Evolutionary conservation across 441 rosid genomes (phyloP).

Genomic region (Sinapis alba): DNA sequence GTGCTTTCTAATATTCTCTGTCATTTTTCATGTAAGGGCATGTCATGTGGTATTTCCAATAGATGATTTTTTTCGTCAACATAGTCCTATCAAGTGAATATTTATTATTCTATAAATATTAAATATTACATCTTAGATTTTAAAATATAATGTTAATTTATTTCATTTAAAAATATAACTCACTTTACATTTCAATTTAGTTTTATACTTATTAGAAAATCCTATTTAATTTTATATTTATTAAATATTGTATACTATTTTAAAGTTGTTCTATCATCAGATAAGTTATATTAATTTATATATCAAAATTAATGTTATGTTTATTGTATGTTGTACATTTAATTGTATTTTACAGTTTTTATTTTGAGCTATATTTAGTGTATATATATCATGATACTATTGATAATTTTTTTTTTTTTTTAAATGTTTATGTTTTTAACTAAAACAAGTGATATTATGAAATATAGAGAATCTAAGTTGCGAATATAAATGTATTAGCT

Average conservation of each 20-base stretch:
- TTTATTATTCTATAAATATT: not conserved
- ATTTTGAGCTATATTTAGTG: not conserved
- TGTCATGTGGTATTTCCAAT: not conserved
- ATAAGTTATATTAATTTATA: not conserved
- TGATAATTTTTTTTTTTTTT: no score
- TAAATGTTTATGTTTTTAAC: not conserved
- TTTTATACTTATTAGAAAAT: not conserved
- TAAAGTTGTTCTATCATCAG: not conserved
- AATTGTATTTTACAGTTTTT: not conserved
- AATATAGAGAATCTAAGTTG: no score
- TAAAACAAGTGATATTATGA: not conserved
- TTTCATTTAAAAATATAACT: not conserved
- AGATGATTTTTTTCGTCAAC: not conserved
- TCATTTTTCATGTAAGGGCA: not conserved
- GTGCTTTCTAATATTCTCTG: not conserved
- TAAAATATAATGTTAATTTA: not conserved
- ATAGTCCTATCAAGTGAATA: not conserved
- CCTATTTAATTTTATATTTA: not conserved
- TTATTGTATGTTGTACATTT: not conserved
- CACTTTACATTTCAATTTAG: not conserved
- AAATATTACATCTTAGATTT: not conserved
- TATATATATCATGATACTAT: not conserved
- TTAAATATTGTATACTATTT: not conserved
- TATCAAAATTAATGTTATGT: not conserved
- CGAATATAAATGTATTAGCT: constrained; percentile 13